A percentile compares a stretch with the other conserved stretches of the same genome.
Evolutionary conservation across 176 grass and related monocot genomes (phyloP).

Genomic region (Cenchrus purpureus): DNA sequence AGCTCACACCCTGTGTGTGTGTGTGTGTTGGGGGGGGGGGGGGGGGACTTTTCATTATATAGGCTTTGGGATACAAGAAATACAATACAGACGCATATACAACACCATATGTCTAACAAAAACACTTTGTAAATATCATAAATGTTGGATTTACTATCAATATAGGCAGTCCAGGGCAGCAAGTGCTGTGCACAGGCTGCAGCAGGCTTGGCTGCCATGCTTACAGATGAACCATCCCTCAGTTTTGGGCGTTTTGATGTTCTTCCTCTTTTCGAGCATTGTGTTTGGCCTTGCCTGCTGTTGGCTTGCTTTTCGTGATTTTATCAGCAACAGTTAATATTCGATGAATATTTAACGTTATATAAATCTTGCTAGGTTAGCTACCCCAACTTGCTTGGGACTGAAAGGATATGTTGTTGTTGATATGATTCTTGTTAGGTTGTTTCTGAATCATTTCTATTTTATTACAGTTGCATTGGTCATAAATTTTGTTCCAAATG

Average conservation of each 20-base stretch:
- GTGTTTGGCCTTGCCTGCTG: neutral
- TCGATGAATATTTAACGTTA: neutral
- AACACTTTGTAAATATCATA: neutral
- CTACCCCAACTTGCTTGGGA: no score
- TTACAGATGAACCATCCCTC: neutral
- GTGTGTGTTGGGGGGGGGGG: no score
- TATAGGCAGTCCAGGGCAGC: neutral
- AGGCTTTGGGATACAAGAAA: no score
- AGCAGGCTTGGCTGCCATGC: neutral
- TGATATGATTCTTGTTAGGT: neutral
- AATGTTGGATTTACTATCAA: neutral
- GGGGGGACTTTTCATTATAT: no score
- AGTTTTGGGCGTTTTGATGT: neutral
- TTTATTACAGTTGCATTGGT: neutral
- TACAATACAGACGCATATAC: no score
- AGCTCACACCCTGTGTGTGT: no score
- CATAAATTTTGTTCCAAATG: constrained; percentile 12
- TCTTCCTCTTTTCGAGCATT: neutral
- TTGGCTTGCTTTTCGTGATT: neutral
- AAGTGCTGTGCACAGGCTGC: neutral
- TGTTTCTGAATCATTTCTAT: neutral
- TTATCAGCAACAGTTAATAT: neutral
- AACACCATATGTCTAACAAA: no score
- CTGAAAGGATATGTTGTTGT: no score
- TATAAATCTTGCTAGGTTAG: constrained; percentile 1